Evolutionary conservation across 164 flowering plant genomes (phyloP).

Genomic region (Piper longum): DNA sequence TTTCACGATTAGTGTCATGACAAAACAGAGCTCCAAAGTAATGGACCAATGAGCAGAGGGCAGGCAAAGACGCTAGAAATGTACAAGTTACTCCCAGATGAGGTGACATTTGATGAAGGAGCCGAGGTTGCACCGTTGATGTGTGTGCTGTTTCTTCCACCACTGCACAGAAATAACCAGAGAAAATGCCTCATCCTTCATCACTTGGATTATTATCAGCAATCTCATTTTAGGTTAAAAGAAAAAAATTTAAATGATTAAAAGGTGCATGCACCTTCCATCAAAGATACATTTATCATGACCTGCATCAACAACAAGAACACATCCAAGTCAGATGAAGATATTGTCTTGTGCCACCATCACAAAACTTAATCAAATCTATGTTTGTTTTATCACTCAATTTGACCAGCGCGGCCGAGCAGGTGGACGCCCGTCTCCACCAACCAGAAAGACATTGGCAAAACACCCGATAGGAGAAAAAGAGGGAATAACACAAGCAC

Average conservation of each 20-base stretch:
- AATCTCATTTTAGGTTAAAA: background rate
- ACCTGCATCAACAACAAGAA: slow-evolving; percentile 1
- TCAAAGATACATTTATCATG: background rate
- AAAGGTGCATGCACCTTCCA: background rate
- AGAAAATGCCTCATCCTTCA: background rate
- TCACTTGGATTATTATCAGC: background rate
- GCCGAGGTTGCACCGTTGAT: background rate
- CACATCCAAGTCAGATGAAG: background rate
- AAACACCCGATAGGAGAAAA: too few relatives aligned
- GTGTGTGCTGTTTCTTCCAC: background rate
- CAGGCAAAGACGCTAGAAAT: background rate
- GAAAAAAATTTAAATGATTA: background rate
- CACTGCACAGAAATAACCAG: background rate
- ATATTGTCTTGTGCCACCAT: background rate
- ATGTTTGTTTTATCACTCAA: background rate
- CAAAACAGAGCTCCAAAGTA: background rate
- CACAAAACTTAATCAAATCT: background rate
- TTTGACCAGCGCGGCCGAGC: too few relatives aligned
- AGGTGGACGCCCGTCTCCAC: too few relatives aligned
- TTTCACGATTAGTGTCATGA: background rate
- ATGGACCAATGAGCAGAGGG: background rate
- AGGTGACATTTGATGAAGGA: background rate
- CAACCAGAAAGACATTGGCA: too few relatives aligned
- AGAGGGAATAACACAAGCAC: too few relatives aligned
- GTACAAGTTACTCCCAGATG: background rate